phyloP scores from a whole-genome alignment of 2,329 filamentous ascomycete genomes.

The Pyrenophora tritici-repentis region DNA sequence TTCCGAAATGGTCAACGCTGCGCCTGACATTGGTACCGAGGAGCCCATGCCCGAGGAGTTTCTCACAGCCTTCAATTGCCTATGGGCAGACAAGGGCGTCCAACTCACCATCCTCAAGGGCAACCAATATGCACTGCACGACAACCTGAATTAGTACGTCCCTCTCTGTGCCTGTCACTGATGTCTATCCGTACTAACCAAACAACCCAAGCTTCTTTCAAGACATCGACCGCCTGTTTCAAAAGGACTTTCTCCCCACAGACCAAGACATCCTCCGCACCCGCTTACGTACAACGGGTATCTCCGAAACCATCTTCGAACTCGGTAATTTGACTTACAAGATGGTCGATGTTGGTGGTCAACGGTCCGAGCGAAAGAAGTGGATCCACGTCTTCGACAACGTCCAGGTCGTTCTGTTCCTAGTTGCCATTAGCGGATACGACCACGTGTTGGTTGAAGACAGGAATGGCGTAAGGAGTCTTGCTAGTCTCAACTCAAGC shows the following conservation, averaged over 20 bases:
- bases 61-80: slow-evolving; percentile 76
- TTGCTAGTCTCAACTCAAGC: neutral
- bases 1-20: slow-evolving; percentile 75
- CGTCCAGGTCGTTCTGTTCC: slow-evolving; percentile 87
- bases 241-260: slow-evolving; percentile 79
- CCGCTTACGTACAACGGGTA: slow-evolving; percentile 88
- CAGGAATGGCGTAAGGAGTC: slow-evolving; percentile 79
- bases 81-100: slow-evolving; percentile 85
- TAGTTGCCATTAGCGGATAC: slow-evolving; percentile 94
- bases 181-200: neutral
- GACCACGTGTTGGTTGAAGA: slow-evolving; percentile 96
- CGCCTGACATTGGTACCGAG: slow-evolving; percentile 80
- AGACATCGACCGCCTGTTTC: slow-evolving; percentile 66
- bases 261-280: slow-evolving; percentile 95
- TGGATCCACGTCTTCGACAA: slow-evolving; percentile 99
- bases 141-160: slow-evolving; percentile 89
- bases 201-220: slow-evolving; percentile 72
- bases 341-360: slow-evolving; percentile 97
- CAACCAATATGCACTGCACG: slow-evolving; percentile 94
- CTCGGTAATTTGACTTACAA: slow-evolving; percentile 90
- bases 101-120: slow-evolving; percentile 88
- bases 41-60: slow-evolving; percentile 80
- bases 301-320: slow-evolving; percentile 93
- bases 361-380: slow-evolving; percentile 96
- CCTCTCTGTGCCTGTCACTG: neutral